phyloP scores from a whole-genome alignment of 2,329 filamentous ascomycete species.

The Alternaria arborescens region DNA sequence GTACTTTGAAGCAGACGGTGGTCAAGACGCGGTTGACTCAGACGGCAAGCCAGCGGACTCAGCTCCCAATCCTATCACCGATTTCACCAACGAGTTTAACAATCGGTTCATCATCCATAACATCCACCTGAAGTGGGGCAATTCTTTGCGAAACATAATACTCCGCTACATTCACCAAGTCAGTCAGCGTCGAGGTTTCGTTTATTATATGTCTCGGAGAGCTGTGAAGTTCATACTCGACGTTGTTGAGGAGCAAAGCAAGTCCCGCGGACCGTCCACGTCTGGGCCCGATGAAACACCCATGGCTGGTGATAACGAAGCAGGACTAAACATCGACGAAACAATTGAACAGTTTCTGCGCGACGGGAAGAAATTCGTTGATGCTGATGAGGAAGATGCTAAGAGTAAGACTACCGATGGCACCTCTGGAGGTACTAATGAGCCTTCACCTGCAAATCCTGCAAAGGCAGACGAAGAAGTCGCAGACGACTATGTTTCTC shows the following conservation, averaged over 20 bases:
- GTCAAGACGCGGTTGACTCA: conserved; percentile 58
- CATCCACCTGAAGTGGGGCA: conserved; percentile 98
- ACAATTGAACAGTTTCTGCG: conserved; percentile 85
- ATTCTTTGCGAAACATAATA: conserved; percentile 92
- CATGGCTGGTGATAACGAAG: conserved; percentile 60
- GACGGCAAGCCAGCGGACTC: conserved; percentile 64
- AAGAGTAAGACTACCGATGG: conserved; percentile 8
- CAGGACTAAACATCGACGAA: conserved; percentile 77
- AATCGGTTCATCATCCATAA: conserved; percentile 99
- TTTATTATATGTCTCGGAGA: conserved; percentile 95
- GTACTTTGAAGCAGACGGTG: conserved; percentile 62
- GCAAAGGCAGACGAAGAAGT: conserved; percentile 65
- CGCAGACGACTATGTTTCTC: conserved; percentile 84
- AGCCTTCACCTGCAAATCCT: conserved; percentile 26
- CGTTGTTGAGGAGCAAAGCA: conserved; percentile 93
- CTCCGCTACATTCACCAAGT: conserved; percentile 97
- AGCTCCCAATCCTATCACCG: conserved; percentile 69
- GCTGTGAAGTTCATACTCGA: conserved; percentile 98
- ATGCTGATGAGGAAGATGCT: conserved; percentile 67
- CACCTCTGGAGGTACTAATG: conserved; percentile 7
- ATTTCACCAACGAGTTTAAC: conserved; percentile 94
- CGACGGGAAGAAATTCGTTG: conserved; percentile 84
- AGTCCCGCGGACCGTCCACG: conserved; percentile 57
- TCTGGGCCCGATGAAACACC: conserved; percentile 39
- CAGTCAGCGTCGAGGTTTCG: conserved; percentile 91